Evolutionary conservation across 371 early-diverging fungal species (phyloP).

Genomic region (Entomophthora muscae): DNA sequence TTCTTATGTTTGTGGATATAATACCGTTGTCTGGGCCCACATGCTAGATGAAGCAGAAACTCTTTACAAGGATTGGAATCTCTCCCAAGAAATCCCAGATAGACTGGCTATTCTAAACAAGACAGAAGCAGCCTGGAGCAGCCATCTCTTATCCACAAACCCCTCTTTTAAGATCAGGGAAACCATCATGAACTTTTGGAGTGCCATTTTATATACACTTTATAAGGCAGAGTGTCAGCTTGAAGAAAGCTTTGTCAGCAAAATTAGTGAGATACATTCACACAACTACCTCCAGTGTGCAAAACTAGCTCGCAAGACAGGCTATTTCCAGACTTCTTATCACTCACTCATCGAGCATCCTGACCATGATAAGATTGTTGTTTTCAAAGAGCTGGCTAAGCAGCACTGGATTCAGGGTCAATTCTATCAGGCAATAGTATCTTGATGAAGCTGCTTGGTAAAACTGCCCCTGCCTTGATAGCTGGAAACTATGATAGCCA

Average conservation of each 20-base stretch:
- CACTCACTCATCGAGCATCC: not conserved
- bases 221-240: not conserved
- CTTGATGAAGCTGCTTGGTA: not conserved
- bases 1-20: not conserved
- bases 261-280: not conserved
- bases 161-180: not conserved
- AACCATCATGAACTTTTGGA: not conserved
- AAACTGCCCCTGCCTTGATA: not conserved
- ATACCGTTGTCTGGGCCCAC: not conserved
- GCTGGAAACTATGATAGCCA: not conserved
- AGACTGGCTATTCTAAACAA: not conserved
- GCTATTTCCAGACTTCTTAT: not conserved
- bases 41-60: conserved; percentile 1
- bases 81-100: not conserved
- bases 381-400: not conserved
- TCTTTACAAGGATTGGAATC: not conserved
- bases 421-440: not conserved
- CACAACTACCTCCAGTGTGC: not conserved
- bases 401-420: not conserved
- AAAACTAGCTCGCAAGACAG: not conserved
- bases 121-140: not conserved
- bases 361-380: not conserved
- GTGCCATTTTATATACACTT: not conserved
- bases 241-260: not conserved
- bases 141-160: not conserved